phyloP scores from a whole-genome alignment of 495 filamentous ascomycete species.

The Haplographium delicatum region DNA sequence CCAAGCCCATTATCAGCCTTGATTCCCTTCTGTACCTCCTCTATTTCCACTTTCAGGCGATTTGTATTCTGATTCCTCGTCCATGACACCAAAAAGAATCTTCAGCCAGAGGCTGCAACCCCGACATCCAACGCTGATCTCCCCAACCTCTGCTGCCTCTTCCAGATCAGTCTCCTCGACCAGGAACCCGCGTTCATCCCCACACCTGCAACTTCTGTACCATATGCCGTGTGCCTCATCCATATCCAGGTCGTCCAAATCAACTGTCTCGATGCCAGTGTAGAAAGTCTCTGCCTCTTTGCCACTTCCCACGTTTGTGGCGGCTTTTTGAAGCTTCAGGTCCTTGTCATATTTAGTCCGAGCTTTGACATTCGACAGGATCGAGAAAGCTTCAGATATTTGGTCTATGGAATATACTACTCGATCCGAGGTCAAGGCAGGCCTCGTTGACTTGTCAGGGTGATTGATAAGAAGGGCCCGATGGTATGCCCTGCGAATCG shows the following conservation, averaged over 20 bases:
- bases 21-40: too few relatives aligned
- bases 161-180: constrained; percentile 69
- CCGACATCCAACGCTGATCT: constrained; percentile 69
- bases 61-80: constrained; percentile 28
- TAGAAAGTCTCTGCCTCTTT: constrained; percentile 38
- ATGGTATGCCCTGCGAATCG: constrained; percentile 71
- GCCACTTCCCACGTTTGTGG: background rate
- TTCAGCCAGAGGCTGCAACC: constrained; percentile 81
- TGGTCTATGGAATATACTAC: constrained; percentile 61
- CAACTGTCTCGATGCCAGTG: constrained; percentile 72
- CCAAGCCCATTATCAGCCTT: too few relatives aligned
- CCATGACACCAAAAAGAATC: constrained; percentile 63
- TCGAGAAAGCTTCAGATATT: constrained; percentile 70
- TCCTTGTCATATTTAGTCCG: constrained; percentile 62
- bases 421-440: constrained; percentile 11
- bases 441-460: constrained; percentile 59
- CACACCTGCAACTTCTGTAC: constrained; percentile 74
- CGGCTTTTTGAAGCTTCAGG: constrained; percentile 32
- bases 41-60: too few relatives aligned
- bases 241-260: constrained; percentile 69
- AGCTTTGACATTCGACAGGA: constrained; percentile 52
- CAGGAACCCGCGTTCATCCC: constrained; percentile 65
- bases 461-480: constrained; percentile 73
- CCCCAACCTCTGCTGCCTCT: constrained; percentile 48
- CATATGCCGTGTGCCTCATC: constrained; percentile 49